A percentile compares a stretch with the other conserved stretches of the same genome.
phyloP scores from a whole-genome alignment of 169 alveolate species.

The Eimeria maxima region DNA sequence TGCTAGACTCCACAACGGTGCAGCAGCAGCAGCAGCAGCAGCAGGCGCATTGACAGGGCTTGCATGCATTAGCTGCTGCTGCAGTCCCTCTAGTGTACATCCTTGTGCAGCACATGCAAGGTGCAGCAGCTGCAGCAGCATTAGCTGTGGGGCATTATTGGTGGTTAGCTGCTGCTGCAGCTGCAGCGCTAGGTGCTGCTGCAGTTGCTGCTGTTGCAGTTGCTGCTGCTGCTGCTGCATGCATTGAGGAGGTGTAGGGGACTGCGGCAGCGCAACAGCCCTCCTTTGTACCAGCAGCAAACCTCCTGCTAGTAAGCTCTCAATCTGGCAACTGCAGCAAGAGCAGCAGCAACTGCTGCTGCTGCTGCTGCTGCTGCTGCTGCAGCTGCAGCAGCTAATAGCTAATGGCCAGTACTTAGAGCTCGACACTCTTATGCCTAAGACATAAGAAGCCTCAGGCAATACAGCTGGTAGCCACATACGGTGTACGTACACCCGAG shows the following conservation, averaged over 20 bases:
- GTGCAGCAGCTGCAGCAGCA: too few relatives aligned
- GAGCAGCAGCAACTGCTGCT: constrained; percentile 5
- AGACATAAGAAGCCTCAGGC: too few relatives aligned
- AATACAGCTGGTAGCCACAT: not conserved
- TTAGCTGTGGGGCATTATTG: not conserved
- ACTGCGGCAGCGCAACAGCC: too few relatives aligned
- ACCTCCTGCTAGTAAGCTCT: not conserved
- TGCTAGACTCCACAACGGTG: not conserved
- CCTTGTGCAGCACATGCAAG: not conserved
- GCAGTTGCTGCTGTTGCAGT: constrained; percentile 34
- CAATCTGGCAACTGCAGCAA: not conserved
- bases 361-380: constrained; percentile 55
- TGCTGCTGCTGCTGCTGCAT: too few relatives aligned
- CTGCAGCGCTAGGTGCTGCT: constrained; percentile 8
- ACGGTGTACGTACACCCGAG: not conserved
- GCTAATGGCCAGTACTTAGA: too few relatives aligned
- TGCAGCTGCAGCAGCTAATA: too few relatives aligned
- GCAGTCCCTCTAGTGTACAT: not conserved
- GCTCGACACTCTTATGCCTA: too few relatives aligned
- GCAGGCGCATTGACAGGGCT: not conserved
- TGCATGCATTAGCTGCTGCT: not conserved
- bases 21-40: constrained; percentile 5
- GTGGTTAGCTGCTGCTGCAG: not conserved
- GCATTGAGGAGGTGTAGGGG: too few relatives aligned
- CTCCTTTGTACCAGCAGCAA: too few relatives aligned